Evolutionary conservation across 176 grass and related monocot species (phyloP).

Genomic region (Triticum turgidum): DNA sequence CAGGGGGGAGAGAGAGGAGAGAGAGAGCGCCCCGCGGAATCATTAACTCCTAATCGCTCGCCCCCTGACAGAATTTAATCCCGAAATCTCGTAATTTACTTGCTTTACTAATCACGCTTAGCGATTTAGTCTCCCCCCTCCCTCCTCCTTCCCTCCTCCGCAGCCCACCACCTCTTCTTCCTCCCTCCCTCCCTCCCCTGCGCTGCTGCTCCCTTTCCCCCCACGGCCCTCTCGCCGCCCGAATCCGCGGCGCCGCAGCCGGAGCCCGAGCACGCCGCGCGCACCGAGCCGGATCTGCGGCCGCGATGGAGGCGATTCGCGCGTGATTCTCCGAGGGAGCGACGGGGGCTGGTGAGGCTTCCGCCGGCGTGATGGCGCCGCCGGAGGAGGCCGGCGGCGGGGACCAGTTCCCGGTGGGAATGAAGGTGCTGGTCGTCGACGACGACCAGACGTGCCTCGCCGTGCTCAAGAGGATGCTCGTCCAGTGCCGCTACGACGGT

Average conservation of each 20-base stretch:
- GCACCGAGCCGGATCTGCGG: slow-evolving; percentile 38
- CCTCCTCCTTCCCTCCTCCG: background rate
- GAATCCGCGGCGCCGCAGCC: slow-evolving; percentile 22
- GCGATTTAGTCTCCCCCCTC: slow-evolving; percentile 51
- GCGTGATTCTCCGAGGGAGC: background rate
- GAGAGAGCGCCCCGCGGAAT: background rate
- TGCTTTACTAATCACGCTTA: slow-evolving; percentile 56
- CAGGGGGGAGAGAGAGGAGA: background rate
- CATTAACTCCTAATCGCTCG: slow-evolving; percentile 41
- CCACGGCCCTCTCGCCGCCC: background rate
- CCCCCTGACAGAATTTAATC: slow-evolving; percentile 6
- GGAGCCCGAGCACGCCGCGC: no score
- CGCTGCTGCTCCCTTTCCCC: slow-evolving; percentile 20
- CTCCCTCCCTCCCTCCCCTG: background rate
- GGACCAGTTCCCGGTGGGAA: slow-evolving; percentile 73
- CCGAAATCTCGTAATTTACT: slow-evolving; percentile 46
- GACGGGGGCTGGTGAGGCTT: background rate
- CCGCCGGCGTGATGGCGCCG: slow-evolving; percentile 39
- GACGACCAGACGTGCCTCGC: slow-evolving; percentile 78
- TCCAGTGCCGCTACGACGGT: slow-evolving; percentile 79
- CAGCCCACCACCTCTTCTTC: slow-evolving; percentile 5
- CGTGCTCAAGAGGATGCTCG: slow-evolving; percentile 82
- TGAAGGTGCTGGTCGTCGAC: slow-evolving; percentile 94
- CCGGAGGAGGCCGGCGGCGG: slow-evolving; percentile 38
- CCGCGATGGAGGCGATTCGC: slow-evolving; percentile 30